phyloP scores from a whole-genome alignment of 2,329 filamentous ascomycete genomes.

The Alternaria triticina region DNA sequence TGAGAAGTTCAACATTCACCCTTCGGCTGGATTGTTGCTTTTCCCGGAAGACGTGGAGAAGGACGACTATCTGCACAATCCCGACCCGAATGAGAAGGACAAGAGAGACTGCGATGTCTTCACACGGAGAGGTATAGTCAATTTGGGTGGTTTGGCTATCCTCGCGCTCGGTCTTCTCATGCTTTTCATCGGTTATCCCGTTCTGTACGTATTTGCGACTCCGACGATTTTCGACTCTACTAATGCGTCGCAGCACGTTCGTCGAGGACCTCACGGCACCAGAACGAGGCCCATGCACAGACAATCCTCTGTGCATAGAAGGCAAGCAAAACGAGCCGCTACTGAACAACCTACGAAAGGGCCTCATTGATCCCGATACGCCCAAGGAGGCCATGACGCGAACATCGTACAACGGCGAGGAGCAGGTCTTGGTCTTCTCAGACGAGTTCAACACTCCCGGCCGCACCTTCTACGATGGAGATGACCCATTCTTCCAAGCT shows the following conservation, averaged over 20 bases:
- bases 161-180: slow-evolving; percentile 67
- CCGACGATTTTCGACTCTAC: background rate
- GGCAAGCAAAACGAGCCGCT: slow-evolving; percentile 56
- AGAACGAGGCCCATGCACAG: slow-evolving; percentile 46
- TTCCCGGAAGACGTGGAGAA: slow-evolving; percentile 77
- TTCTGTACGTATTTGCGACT: slow-evolving; percentile 63
- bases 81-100: slow-evolving; percentile 68
- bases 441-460: slow-evolving; percentile 74
- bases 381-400: slow-evolving; percentile 64
- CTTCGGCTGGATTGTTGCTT: slow-evolving; percentile 69
- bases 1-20: slow-evolving; percentile 75
- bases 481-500: slow-evolving; percentile 72
- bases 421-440: slow-evolving; percentile 71
- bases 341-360: slow-evolving; percentile 65
- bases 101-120: slow-evolving; percentile 69
- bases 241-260: slow-evolving; percentile 59
- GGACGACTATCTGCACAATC: slow-evolving; percentile 75
- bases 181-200: slow-evolving; percentile 73
- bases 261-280: slow-evolving; percentile 54
- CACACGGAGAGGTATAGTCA: slow-evolving; percentile 67
- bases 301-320: slow-evolving; percentile 58
- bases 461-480: slow-evolving; percentile 72
- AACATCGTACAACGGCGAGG: slow-evolving; percentile 64
- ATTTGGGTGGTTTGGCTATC: slow-evolving; percentile 67
- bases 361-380: slow-evolving; percentile 72